These are phyloP conservation scores for Stentor roeselii DNA, from an alignment of 73 alveolate species.

Conservation along the genomic window DNA sequence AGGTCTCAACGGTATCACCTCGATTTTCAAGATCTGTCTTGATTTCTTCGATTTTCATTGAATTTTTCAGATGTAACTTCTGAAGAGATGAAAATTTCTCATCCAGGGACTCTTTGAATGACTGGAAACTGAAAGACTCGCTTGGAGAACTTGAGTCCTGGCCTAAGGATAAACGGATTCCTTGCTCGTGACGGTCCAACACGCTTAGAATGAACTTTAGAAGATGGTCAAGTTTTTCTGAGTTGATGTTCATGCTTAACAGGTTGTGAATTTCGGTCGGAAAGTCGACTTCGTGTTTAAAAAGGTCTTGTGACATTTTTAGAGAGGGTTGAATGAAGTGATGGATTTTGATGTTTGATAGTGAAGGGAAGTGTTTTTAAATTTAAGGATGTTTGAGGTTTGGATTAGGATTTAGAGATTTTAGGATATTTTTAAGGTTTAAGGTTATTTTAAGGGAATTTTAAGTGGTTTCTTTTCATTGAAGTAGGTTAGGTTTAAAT, in stretches of 20 bases:
- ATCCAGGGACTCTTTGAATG: background rate
- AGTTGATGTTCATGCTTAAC: background rate
- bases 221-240: background rate
- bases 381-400: too few species aligned
- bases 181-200: conserved; percentile 8
- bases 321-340: too few species aligned
- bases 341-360: too few species aligned
- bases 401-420: too few species aligned
- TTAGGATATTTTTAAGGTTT: too few species aligned
- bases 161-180: background rate
- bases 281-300: background rate
- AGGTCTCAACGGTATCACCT: background rate
- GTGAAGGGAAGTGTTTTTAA: too few species aligned
- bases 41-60: background rate
- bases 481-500: too few species aligned
- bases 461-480: too few species aligned
- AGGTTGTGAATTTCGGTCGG: background rate
- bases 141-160: background rate
- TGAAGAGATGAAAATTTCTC: too few species aligned
- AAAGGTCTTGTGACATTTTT: background rate
- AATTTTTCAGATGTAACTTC: too few species aligned
- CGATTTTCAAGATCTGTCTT: background rate
- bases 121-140: background rate
- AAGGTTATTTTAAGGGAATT: too few species aligned
- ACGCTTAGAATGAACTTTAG: background rate